Evolutionary conservation across 2,329 filamentous ascomycete species (phyloP).

Genomic region (Ceratocystis papillata): DNA sequence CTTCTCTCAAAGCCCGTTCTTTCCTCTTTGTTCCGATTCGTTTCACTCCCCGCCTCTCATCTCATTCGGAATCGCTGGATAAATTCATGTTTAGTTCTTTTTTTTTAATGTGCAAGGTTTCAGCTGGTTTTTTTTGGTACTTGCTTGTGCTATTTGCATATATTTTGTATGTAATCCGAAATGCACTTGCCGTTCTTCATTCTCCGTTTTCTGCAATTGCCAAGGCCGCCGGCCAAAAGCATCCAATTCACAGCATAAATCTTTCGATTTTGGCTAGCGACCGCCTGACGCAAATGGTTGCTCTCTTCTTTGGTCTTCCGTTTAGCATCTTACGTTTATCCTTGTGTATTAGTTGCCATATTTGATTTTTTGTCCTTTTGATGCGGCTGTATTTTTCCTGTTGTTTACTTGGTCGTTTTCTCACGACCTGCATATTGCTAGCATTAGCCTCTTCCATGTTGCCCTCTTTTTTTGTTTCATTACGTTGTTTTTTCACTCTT

Average conservation of each 20-base stretch:
- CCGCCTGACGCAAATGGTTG: not conserved
- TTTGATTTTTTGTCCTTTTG: not conserved
- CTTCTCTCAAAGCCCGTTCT: not conserved
- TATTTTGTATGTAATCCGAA: conserved; percentile 3
- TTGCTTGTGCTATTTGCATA: not conserved
- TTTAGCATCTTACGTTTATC: not conserved
- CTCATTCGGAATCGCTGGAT: not conserved
- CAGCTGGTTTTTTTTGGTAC: not conserved
- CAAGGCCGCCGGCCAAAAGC: not conserved
- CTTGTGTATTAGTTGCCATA: not conserved
- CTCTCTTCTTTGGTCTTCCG: not conserved
- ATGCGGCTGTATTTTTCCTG: not conserved
- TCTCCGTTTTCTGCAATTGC: not conserved
- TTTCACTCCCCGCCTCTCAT: not conserved
- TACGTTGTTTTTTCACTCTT: conserved; percentile 9
- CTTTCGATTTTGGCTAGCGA: not conserved
- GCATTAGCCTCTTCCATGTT: not conserved
- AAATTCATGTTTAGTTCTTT: not conserved
- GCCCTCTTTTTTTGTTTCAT: not conserved
- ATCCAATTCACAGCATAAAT: conserved; percentile 3
- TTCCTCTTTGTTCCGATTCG: not conserved
- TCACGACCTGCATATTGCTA: conserved; percentile 2
- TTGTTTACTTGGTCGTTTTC: not conserved
- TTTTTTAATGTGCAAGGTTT: not conserved
- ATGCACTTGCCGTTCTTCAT: not conserved